Evolutionary conservation across 2,329 filamentous ascomycete species (phyloP).

Genomic region (Trichoderma simmonsii): DNA sequence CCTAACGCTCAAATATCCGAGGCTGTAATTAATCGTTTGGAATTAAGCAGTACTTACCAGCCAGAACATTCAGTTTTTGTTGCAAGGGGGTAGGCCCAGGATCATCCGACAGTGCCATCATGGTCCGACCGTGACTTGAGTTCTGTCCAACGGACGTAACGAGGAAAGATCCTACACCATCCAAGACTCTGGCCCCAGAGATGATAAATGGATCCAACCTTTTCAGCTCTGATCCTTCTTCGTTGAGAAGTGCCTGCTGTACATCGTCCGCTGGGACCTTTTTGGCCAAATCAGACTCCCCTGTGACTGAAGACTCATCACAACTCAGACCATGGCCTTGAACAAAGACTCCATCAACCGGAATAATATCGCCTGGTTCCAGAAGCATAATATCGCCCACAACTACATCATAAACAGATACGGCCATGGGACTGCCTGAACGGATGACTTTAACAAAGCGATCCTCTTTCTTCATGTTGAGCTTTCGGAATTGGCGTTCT

Average conservation of each 20-base stretch:
- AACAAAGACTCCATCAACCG: slow-evolving; percentile 68
- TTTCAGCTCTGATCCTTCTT: slow-evolving; percentile 40
- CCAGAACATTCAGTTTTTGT: slow-evolving; percentile 45
- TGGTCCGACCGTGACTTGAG: slow-evolving; percentile 53
- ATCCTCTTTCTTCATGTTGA: slow-evolving; percentile 62
- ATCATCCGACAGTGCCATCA: slow-evolving; percentile 53
- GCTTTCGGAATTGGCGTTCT: slow-evolving; percentile 61
- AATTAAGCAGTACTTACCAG: slow-evolving; percentile 18
- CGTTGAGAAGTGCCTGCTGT: slow-evolving; percentile 40
- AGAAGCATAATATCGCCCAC: slow-evolving; percentile 69
- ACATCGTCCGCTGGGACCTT: slow-evolving; percentile 61
- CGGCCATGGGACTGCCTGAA: slow-evolving; percentile 60
- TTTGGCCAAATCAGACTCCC: slow-evolving; percentile 69
- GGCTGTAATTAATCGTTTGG: neutral
- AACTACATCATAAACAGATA: slow-evolving; percentile 64
- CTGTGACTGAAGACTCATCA: slow-evolving; percentile 71
- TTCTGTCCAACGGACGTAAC: slow-evolving; percentile 55
- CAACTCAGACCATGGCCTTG: slow-evolving; percentile 54
- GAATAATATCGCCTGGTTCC: slow-evolving; percentile 66
- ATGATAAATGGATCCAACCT: slow-evolving; percentile 65
- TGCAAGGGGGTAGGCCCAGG: slow-evolving; percentile 53
- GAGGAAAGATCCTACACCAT: slow-evolving; percentile 50
- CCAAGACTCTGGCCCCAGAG: slow-evolving; percentile 49
- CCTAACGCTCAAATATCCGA: neutral
- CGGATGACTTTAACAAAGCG: slow-evolving; percentile 64